These are phyloP conservation scores for Penicillium occitanis DNA, from an alignment of 2,329 filamentous ascomycete genomes.

Conservation along the genomic window DNA sequence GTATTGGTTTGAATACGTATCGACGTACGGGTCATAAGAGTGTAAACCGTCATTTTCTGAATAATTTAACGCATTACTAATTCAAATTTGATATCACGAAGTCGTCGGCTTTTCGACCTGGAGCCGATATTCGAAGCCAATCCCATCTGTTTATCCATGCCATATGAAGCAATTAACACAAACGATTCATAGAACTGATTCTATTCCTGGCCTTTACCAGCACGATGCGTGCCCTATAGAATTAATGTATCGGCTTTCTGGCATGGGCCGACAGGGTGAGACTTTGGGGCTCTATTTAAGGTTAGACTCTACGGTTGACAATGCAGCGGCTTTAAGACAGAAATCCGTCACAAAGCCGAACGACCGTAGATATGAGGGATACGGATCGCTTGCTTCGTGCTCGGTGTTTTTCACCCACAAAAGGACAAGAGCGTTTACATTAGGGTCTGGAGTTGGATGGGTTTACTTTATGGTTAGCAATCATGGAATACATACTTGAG, in stretches of 20 bases:
- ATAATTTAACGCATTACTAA: not conserved
- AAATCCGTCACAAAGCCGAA: not conserved
- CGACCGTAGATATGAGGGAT: not conserved
- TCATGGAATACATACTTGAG: not conserved
- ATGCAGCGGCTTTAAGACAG: not conserved
- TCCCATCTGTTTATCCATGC: not conserved
- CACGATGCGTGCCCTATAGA: not conserved
- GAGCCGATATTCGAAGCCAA: not conserved
- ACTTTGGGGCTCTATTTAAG: not conserved
- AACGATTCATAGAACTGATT: not conserved
- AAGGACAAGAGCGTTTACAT: not conserved
- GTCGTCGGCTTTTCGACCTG: not conserved
- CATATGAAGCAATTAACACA: not conserved
- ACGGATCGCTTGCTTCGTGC: not conserved
- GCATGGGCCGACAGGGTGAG: not conserved
- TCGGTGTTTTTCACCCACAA: not conserved
- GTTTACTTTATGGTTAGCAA: too few relatives aligned
- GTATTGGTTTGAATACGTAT: too few relatives aligned
- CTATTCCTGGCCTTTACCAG: not conserved
- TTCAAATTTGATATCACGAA: not conserved
- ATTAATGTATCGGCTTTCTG: not conserved
- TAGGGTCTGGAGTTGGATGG: too few relatives aligned
- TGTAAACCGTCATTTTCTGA: not conserved
- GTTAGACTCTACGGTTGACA: not conserved
- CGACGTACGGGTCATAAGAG: not conserved